Evolutionary conservation across 1,284 basidiomycete genomes (phyloP), one percentile per base, ranked within the genome.

Genomic region (Puccinia coronata): DNA sequence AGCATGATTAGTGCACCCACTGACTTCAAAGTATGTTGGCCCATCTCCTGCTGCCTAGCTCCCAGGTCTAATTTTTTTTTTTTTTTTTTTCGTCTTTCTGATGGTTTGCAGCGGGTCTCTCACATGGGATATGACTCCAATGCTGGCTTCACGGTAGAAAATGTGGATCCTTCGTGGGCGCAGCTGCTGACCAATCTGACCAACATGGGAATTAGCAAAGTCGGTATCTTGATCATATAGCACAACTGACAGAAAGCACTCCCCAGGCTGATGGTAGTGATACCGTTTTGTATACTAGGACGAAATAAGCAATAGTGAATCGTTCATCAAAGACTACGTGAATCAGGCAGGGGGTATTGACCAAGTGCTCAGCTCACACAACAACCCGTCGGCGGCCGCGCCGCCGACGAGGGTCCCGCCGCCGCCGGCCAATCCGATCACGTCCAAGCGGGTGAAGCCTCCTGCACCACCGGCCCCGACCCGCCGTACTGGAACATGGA

Each of bases 111-210:
- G 83, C 96, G 98, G 85, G 90, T 97, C 63, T 94, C 93, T 0
- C 96, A 98, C 86, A 97, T 99, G 93, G 95, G 95, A 34, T 98
- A 93, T 86, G 93, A 96, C 84, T 86, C 90, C 0, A 91, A 96
- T 83, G 90, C 91, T 55, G 95, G 95, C 5, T 98, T 95, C 86
- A 92, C 91, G 0, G 92, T 92, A 0, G 90, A 90, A 49, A 93
- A 93, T 82, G 93, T 98, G n/a, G 96, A 98, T 87, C 91, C 93
- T 3, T 94, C 92, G 11, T 99, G 96, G 96, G 89, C 91, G 81
- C 88, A 91, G 0, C 88, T 98, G 80, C 89, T 98, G 1, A 89
- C 88, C 34, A 89, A 91, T 84, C 89, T 98, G 4, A 90, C 92
- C 82, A 88, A 88, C 43, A 89, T 90, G 51, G 95, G 95, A 2